Conservation (phyloP, 495 filamentous ascomycete genomes). For the Trichoderma erinaceum region DNA sequence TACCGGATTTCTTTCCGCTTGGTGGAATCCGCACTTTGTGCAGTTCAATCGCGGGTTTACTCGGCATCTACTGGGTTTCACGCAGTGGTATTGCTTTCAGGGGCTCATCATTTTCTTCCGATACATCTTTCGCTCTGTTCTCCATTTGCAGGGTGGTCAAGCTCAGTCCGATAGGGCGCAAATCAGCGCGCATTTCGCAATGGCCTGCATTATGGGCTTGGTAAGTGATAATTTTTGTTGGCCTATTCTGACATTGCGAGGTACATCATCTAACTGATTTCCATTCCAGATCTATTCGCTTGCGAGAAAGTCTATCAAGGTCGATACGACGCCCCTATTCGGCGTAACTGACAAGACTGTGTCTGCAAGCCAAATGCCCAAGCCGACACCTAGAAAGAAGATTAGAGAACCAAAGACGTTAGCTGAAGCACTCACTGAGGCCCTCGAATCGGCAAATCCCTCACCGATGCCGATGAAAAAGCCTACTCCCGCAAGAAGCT, state of each 20-base stretch:
- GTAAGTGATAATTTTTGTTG: conserved; percentile 37
- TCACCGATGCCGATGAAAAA: conserved; percentile 18
- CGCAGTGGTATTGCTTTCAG: conserved; percentile 65
- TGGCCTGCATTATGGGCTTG: conserved; percentile 46
- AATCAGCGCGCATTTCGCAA: conserved; percentile 50
- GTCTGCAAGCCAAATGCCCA: conserved; percentile 19
- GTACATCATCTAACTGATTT: conserved; percentile 21
- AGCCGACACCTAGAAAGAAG: conserved; percentile 21
- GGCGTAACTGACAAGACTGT: conserved; percentile 28
- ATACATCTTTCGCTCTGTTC: conserved; percentile 45
- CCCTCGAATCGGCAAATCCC: conserved; percentile 25
- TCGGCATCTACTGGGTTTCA: conserved; percentile 57
- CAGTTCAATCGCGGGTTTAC: conserved; percentile 57
- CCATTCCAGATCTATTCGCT: conserved; percentile 38
- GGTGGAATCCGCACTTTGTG: conserved; percentile 72
- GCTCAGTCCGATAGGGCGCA: conserved; percentile 32
- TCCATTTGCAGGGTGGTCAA: conserved; percentile 39
- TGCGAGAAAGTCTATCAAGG: conserved; percentile 46
- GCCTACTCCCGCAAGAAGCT: background rate
- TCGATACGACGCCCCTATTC: conserved; percentile 55
- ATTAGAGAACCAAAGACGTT: conserved; percentile 25
- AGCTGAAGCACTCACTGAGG: conserved; percentile 40
- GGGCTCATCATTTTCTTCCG: conserved; percentile 54
- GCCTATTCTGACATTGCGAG: background rate
- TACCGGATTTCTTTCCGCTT: conserved; percentile 52